Evolutionary conservation across 2,329 filamentous ascomycete genomes (phyloP), one percentile per base, ranked within the genome.

Genomic region (Phoma sp.): DNA sequence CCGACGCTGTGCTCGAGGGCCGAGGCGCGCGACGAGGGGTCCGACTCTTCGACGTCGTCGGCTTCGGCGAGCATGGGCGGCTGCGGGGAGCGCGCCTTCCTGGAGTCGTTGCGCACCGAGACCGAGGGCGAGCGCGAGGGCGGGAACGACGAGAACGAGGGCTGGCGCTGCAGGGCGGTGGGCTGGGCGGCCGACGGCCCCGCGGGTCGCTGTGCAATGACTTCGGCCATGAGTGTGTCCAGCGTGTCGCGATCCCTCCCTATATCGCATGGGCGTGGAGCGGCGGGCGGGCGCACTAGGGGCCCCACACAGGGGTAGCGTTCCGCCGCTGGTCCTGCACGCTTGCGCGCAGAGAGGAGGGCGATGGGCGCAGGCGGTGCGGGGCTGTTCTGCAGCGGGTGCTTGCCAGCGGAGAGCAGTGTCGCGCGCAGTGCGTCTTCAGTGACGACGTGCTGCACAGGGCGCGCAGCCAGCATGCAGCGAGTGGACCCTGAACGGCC

Each of bases 91-190:
- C 69, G 70, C 29, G 64, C 61, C 29, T 72, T 70, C 47, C 61
- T 64, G 47, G 57, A 56, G 56, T 69, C 71, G 53, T 72, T 73
- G 59, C 70, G 71, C 36, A 66, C 59, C 33, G 75, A 76, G 42
- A 68, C 58, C 12, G 75, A 77, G 21, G 72, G 72, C 14, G 74
- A 75, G 56, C 75, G 68, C 47, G 73, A 74, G 48, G 74, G 61
- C 12, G 76, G 71, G 45, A 77, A 77, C 42, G 74, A 77, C 47
- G 77, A 77, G 61, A 77, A 76, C 53, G 77, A 78, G 45, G 75
- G 69, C 56, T 77, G 75, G 43, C 75, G 75, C 62, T 74, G 73
- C 34, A 75, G 64, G 28, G 53, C 42, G 23, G 21, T 47, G 7
- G 60, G 53, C 48, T 58, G 64, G 49, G 33, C 53, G 10, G 54